phyloP scores from a whole-genome alignment of 2,329 filamentous ascomycete genomes.

The Ascochyta fabae region DNA sequence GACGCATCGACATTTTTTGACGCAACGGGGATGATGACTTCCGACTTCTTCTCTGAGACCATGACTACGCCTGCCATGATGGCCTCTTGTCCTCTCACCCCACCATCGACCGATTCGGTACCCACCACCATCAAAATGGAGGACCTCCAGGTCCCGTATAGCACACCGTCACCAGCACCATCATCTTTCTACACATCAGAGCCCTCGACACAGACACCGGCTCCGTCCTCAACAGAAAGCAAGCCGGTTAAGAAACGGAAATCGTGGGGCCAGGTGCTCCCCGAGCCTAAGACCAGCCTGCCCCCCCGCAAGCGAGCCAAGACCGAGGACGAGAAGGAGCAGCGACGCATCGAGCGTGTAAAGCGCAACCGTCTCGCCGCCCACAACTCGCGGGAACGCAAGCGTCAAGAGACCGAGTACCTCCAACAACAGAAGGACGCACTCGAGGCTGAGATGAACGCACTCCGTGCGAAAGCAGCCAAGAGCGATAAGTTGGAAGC shows the following conservation, averaged over 20 bases:
- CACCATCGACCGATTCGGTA: slow-evolving; percentile 29
- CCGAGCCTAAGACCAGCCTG: slow-evolving; percentile 94
- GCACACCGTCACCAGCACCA: slow-evolving; percentile 30
- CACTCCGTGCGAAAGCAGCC: slow-evolving; percentile 56
- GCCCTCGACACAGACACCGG: slow-evolving; percentile 27
- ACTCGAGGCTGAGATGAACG: slow-evolving; percentile 70
- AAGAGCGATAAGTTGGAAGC: slow-evolving; percentile 59
- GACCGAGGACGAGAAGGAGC: slow-evolving; percentile 98
- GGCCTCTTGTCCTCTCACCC: slow-evolving; percentile 32
- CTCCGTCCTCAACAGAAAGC: slow-evolving; percentile 29
- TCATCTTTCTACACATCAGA: slow-evolving; percentile 26
- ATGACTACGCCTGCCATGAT: slow-evolving; percentile 35
- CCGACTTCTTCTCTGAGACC: slow-evolving; percentile 30
- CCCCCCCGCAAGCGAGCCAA: slow-evolving; percentile 97
- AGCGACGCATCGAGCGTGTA: slow-evolving; percentile 94
- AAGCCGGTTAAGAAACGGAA: slow-evolving; percentile 92
- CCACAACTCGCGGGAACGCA: slow-evolving; percentile 94
- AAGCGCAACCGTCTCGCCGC: slow-evolving; percentile 94
- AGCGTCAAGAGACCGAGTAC: slow-evolving; percentile 87
- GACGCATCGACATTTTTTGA: slow-evolving; percentile 34
- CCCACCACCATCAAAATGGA: slow-evolving; percentile 52
- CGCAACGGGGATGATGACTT: slow-evolving; percentile 39
- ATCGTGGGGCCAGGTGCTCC: slow-evolving; percentile 97
- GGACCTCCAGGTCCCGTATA: slow-evolving; percentile 44
- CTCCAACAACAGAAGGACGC: slow-evolving; percentile 70